Evolutionary conservation across 345 rosid species (phyloP), one percentile per base, ranked within the genome.

Genomic region (Eucalyptus virginea): DNA sequence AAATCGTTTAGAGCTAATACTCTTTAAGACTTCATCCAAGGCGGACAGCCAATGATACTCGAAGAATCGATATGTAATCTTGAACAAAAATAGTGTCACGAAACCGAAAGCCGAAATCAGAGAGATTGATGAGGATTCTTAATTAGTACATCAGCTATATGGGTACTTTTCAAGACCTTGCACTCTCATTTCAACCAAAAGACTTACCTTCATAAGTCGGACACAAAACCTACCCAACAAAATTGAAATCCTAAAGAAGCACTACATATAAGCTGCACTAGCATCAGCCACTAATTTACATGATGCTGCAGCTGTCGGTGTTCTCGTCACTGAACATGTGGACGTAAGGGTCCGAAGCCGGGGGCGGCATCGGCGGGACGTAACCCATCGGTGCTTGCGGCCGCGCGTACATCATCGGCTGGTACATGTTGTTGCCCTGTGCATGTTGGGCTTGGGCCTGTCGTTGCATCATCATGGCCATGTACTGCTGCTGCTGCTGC

Each of bases 301-400:
- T 98, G 90, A 98, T 86, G 89, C 93, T 96, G 94, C 99, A 98
- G 89, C 99, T 93, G 65, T 92, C 90, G 2, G 99, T 87, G 83
- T 97, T 98, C 94, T 98, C 99, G 92, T 98, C 99, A 40, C 97
- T 98, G 89, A 98, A 96, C 94, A 91, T 91, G 90, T 97, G 93
- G 49, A 96, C 93, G 88, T 93, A 96, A 4, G 95, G 92, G 88
- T 97, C 99, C 15, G 93, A 28, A 48, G 51, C 91, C 2, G 94
- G 92, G 2, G 93, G 93, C 10, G 93, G 95, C 95, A 94, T 92
- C 3, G 98, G 96, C 9, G 94, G 95, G 49, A 96, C 96, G 90
- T 96, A 98, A 26, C 91, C 93, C 4, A 91, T 92, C 2, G 96
- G 92, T 0, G 96, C 96, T 12, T 94, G 90, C 26, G 94, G 98